A percentile compares a stretch with the other conserved stretches of the same genome.
Evolutionary conservation across 306 rosid genomes (phyloP).

Genomic region (Casuarina cunninghamiana): DNA sequence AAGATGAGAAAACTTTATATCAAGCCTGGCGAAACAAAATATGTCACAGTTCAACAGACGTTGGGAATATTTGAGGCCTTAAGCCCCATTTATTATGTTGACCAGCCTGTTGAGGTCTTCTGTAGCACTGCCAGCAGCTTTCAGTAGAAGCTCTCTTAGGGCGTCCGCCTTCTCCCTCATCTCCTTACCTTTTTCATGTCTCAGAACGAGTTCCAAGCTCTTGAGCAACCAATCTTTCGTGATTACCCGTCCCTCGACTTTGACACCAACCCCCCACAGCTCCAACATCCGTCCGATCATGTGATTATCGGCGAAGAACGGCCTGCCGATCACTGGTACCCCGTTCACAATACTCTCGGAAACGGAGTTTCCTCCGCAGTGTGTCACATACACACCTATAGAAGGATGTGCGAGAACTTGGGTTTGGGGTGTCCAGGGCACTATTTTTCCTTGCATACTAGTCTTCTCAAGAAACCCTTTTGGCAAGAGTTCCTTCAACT

Average conservation of each 20-base stretch:
- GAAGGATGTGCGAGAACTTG: conserved; percentile 47
- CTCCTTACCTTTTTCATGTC: conserved; percentile 32
- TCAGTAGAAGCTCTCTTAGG: conserved; percentile 13
- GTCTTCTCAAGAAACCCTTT: conserved; percentile 44
- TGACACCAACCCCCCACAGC: conserved; percentile 48
- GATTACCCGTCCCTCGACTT: conserved; percentile 43
- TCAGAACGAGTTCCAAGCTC: conserved; percentile 42
- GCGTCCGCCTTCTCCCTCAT: conserved; percentile 32
- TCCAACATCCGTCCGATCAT: conserved; percentile 41
- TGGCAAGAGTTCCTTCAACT: conserved; percentile 11
- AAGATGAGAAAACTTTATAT: too few species aligned
- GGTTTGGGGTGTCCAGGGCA: conserved; percentile 53
- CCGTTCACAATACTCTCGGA: conserved; percentile 44
- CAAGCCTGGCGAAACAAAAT: too few species aligned
- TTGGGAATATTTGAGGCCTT: not conserved
- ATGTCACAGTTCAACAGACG: conserved; percentile 6
- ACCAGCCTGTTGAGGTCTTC: conserved; percentile 23
- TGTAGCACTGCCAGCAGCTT: conserved; percentile 40
- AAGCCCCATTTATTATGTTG: conserved; percentile 2
- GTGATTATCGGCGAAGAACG: conserved; percentile 46
- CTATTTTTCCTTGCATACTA: conserved; percentile 31
- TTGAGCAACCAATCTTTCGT: conserved; percentile 40
- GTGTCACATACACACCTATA: conserved; percentile 48
- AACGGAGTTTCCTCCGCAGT: conserved; percentile 49
- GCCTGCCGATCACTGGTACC: conserved; percentile 56